These are phyloP conservation scores for Euphrasia confusa DNA, from an alignment of 257 asterid species.

Conservation along the genomic window DNA sequence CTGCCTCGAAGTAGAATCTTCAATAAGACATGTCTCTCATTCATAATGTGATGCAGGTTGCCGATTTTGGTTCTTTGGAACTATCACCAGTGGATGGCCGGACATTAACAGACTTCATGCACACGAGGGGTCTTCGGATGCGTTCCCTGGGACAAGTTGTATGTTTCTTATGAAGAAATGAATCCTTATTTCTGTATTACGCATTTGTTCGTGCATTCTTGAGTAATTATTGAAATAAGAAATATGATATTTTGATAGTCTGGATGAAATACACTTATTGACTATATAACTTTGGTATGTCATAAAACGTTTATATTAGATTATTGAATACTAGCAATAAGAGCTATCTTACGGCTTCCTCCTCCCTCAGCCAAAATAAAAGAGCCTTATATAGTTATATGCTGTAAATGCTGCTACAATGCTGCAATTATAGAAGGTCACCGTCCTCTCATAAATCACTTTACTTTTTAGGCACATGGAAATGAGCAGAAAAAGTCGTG, in stretches of 20 bases:
- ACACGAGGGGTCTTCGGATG: slow-evolving; percentile 97
- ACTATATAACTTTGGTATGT: slow-evolving; percentile 3
- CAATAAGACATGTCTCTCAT: slow-evolving; percentile 16
- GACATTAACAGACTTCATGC: slow-evolving; percentile 97
- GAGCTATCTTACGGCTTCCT: not conserved
- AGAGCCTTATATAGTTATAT: not conserved
- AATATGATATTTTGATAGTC: not conserved
- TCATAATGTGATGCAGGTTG: slow-evolving; percentile 57
- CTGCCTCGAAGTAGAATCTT: slow-evolving; percentile 23
- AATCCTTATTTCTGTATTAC: slow-evolving; percentile 7
- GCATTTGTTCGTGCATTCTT: slow-evolving; percentile 9
- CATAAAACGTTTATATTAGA: not conserved
- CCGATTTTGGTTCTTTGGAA: slow-evolving; percentile 98
- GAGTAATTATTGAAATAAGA: slow-evolving; percentile 1
- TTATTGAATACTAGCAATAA: not conserved
- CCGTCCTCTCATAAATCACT: not conserved
- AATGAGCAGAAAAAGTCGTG: slow-evolving; percentile 14
- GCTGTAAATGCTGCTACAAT: not conserved
- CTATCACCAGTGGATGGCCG: slow-evolving; percentile 98
- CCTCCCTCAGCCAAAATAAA: not conserved
- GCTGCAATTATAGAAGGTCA: not conserved
- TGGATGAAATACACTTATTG: not conserved
- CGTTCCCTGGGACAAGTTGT: slow-evolving; percentile 98
- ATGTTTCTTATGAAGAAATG: slow-evolving; percentile 33
- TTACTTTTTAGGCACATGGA: not conserved